phyloP scores from a whole-genome alignment of 257 asterid genomes.

The Plectranthus barbatus region DNA sequence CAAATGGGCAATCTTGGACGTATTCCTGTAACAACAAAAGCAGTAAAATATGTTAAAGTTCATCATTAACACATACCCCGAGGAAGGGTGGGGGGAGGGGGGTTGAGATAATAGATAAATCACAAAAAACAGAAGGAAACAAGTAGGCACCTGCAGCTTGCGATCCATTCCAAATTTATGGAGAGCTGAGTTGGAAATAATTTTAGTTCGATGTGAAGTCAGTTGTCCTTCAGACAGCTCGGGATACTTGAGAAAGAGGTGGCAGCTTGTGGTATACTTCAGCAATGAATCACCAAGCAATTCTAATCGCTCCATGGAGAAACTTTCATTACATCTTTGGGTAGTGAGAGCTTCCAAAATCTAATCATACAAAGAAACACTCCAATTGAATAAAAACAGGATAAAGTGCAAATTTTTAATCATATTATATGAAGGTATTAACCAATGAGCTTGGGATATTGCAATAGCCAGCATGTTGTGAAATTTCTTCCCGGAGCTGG shows the following conservation, averaged over 20 bases:
- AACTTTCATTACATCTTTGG: slow-evolving; percentile 64
- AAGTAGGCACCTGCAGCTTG: slow-evolving; percentile 63
- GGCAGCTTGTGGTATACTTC: slow-evolving; percentile 72
- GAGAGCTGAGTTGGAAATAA: slow-evolving; percentile 59
- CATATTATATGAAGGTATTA: slow-evolving; percentile 7
- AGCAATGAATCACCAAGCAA: slow-evolving; percentile 91
- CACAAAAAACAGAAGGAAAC: neutral
- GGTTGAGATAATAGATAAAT: too few species aligned
- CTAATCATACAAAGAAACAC: slow-evolving; percentile 30
- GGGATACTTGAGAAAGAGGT: slow-evolving; percentile 73
- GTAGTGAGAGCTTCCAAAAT: slow-evolving; percentile 89
- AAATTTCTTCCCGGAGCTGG: slow-evolving; percentile 70
- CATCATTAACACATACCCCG: too few species aligned
- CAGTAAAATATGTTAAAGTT: neutral
- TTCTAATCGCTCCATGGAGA: slow-evolving; percentile 94
- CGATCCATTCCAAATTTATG: slow-evolving; percentile 57
- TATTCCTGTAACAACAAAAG: slow-evolving; percentile 41
- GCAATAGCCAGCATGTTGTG: slow-evolving; percentile 32
- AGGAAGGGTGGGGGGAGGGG: too few species aligned
- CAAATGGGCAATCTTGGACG: slow-evolving; percentile 67
- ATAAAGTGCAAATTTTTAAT: neutral
- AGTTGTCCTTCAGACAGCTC: slow-evolving; percentile 64
- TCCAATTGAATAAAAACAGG: slow-evolving; percentile 3
- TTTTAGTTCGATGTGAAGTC: slow-evolving; percentile 39
- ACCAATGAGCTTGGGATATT: slow-evolving; percentile 70